Base-by-base conservation (phyloP, 345 rosid genomes). In the Balakata baccata region DNA sequence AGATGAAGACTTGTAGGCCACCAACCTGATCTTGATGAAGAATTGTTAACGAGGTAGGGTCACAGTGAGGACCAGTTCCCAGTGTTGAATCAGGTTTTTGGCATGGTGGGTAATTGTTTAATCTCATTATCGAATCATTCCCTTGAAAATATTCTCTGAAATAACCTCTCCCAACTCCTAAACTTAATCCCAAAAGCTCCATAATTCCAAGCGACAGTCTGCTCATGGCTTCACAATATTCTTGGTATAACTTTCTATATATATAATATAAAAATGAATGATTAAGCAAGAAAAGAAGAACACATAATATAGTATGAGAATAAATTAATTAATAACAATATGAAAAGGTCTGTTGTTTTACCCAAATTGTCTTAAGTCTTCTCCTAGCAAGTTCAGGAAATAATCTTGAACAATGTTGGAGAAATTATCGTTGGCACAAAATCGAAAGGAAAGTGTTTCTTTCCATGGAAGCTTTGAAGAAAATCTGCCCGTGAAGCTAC, bases 1-100 rank as follows among this genome's bases (percentile, higher is more conserved):
- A 94, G 4, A 89, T 84, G 37, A 87, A 91, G 50, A 95, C 98
- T 83, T 95, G 96, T 61, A 95, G 96, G 49, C 99, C 99, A 59
- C 86, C 89, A 22, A 93, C 92, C 52, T 84, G 85, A 77, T 89
- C 99, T 82, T 95, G 99, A 77, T 95, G 99, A 50, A 95, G 98
- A 73, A 95, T 95, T 53, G 99, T 95, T 76, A 95, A 80, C 69
- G 99, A 95, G 34, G 98, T 91, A 23, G 99, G 99, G 77, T 95
- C 99, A 70, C 99, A 91, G 79, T 95, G 99, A 81, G 99, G 99
- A 20, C 99, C 99, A 39, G 99, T 92, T 70, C 99, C 98, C 41
- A 93, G 81, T 16, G 99, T 91, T 43, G 85, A 84, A 69, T 95
- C 92, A 25, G 99, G 97, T 80, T 88, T 86, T 76, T 89, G 97